Percentiles rank a stretch among this genome's conserved stretches.
Evolutionary conservation across 345 rosid species (phyloP).

Genomic region (Brassica rapa): DNA sequence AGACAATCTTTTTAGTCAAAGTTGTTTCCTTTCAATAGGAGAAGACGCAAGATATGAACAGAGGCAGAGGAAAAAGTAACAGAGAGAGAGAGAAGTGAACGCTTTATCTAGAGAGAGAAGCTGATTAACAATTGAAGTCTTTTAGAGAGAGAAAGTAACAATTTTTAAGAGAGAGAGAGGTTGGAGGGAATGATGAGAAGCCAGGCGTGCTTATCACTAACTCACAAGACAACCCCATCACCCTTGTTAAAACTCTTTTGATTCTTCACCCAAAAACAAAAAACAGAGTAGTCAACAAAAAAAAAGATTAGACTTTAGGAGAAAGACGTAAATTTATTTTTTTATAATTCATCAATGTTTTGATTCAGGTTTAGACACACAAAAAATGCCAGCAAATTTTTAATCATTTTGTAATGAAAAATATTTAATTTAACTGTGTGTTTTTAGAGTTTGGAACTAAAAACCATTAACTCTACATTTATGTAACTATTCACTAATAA

Average conservation of each 20-base stretch:
- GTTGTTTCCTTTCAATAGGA: slow-evolving; percentile 7
- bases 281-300: slow-evolving; percentile 12
- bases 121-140: slow-evolving; percentile 39
- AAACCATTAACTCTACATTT: not conserved
- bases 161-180: slow-evolving; percentile 23
- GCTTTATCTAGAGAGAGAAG: slow-evolving; percentile 40
- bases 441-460: not conserved
- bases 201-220: slow-evolving; percentile 99
- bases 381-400: not conserved
- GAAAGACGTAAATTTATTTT: not conserved
- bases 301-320: not conserved
- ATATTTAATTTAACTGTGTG: not conserved
- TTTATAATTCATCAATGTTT: not conserved
- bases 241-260: slow-evolving; percentile 31
- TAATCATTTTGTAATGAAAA: not conserved
- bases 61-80: slow-evolving; percentile 33
- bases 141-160: slow-evolving; percentile 6
- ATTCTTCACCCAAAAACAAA: not conserved
- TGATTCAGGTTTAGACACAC: slow-evolving; percentile 24
- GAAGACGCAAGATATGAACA: slow-evolving; percentile 33
- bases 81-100: slow-evolving; percentile 38
- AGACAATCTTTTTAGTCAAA: slow-evolving; percentile 12
- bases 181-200: slow-evolving; percentile 84
- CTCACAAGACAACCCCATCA: slow-evolving; percentile 38
- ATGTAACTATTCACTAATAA: slow-evolving; percentile 1